These are phyloP conservation scores for Tetrahymena malaccensis DNA, from an alignment of 73 alveolate species.

Conservation along the genomic window DNA sequence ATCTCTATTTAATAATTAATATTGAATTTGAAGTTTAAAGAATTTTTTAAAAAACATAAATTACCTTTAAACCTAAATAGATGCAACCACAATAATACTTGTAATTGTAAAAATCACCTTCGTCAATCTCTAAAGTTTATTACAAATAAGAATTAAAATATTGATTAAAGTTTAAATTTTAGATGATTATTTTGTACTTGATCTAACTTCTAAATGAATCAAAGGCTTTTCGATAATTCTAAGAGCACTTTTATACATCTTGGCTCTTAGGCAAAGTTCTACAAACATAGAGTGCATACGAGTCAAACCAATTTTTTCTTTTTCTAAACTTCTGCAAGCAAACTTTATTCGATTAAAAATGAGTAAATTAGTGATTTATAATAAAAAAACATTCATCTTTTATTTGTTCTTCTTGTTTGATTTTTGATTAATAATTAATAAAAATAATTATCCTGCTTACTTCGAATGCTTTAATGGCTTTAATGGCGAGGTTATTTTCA, in stretches of 20 bases:
- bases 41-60: not conserved
- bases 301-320: not conserved
- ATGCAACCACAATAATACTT: not conserved
- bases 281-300: not conserved
- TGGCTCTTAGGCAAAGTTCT: not conserved
- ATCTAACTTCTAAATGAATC: not conserved
- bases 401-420: not conserved
- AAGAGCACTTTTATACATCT: not conserved
- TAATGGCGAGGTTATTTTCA: not conserved
- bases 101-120: not conserved
- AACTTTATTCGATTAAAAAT: not conserved
- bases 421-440: too few relatives aligned
- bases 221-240: not conserved
- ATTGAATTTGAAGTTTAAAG: not conserved
- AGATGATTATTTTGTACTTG: not conserved
- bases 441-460: not conserved
- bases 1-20: not conserved
- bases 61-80: not conserved
- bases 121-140: not conserved
- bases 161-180: too few relatives aligned
- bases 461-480: not conserved
- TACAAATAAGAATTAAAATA: not conserved
- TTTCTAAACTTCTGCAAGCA: not conserved
- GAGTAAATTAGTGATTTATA: not conserved
- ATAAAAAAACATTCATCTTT: too few relatives aligned